A percentile compares a stretch with the other conserved stretches of the same genome.
Evolutionary conservation across 768 basidiomycete species (phyloP).

Genomic region (Agrocybe praecox): DNA sequence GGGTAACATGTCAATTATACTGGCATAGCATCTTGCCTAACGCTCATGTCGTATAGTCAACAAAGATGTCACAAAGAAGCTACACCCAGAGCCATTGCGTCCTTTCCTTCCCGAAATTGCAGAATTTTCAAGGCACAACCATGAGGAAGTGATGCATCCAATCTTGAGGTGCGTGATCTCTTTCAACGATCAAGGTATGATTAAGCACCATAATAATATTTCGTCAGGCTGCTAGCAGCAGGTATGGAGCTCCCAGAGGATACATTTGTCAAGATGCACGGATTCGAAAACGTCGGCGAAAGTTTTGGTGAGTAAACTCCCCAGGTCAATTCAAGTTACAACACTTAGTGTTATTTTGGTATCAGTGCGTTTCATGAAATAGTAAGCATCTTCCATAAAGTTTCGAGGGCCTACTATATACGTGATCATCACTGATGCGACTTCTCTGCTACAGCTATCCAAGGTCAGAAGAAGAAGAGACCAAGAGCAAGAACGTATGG

Average conservation of each 20-base stretch:
- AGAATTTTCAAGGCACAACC: constrained; percentile 51
- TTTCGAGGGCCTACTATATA: too few relatives aligned
- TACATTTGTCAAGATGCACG: constrained; percentile 48
- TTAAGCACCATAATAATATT: neutral
- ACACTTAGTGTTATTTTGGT: neutral
- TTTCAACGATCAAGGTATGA: too few relatives aligned
- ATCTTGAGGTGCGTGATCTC: constrained; percentile 37
- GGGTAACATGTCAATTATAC: too few relatives aligned
- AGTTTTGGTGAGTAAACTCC: constrained; percentile 36
- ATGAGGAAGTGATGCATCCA: constrained; percentile 52
- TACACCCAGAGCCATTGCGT: constrained; percentile 50
- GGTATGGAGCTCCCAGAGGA: constrained; percentile 60
- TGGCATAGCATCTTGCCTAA: too few relatives aligned
- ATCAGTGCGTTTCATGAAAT: constrained; percentile 68
- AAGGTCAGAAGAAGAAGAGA: constrained; percentile 49
- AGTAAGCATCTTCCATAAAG: too few relatives aligned
- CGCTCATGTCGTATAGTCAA: too few relatives aligned
- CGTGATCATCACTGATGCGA: too few relatives aligned
- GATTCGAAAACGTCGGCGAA: constrained; percentile 41
- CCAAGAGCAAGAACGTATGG: constrained; percentile 55
- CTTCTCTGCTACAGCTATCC: constrained; percentile 43
- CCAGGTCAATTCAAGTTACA: neutral
- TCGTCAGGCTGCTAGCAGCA: constrained; percentile 45
- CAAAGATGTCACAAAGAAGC: constrained; percentile 44
- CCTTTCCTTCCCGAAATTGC: constrained; percentile 57